Base-by-base conservation (phyloP, 768 basidiomycete species). In the Pulveroboletus frians region DNA sequence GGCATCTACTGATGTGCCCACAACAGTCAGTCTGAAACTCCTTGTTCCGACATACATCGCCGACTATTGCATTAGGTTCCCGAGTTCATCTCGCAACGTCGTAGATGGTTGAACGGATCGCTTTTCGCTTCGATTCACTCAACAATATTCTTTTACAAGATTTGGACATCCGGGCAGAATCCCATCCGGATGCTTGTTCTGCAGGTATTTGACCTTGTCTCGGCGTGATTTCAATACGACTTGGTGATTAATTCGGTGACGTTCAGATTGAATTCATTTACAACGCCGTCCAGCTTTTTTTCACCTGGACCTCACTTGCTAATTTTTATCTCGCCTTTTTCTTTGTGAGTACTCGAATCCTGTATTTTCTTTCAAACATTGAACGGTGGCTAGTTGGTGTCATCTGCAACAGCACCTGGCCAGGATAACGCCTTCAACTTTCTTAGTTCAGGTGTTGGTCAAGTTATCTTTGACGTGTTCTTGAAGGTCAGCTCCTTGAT, bases 311-410 rank as follows among this genome's bases (percentile, higher is more conserved):
- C 9, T 81, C 85, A 14, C 73, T 95, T 38, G 93, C 90, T 29
- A 95, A 94, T 66, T 96, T 92, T 71, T 96, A 92, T 66, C 76
- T 95, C 44, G 88, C 92, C 36, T 93, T 94, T 75, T 94, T 88
- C 78, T 94, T 93, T 69, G 87, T 90, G 58, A 70, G 87, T 75
- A 15, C 40, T 51, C n/a, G 26, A 58, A 14, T 43, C 49, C 1
- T 60, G 62, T 39, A 27, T 55, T 26, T 43, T 60, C 18, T 52
- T 5, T 42, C n/a, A 43, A 52, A 39, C 32, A 68, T 42, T 59
- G 60, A 52, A 38, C 42, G 1, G 57, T 58, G 58, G 56, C 61
- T 69, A 92, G 86, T 72, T 95, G 50, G 85, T 92, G 47, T 81
- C 81, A 26, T 87, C 89, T 2, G 90, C 92, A 5, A 92, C 89